These are phyloP conservation scores for Pholiota microspora DNA, from an alignment of 768 basidiomycete species.

Conservation along the genomic window DNA sequence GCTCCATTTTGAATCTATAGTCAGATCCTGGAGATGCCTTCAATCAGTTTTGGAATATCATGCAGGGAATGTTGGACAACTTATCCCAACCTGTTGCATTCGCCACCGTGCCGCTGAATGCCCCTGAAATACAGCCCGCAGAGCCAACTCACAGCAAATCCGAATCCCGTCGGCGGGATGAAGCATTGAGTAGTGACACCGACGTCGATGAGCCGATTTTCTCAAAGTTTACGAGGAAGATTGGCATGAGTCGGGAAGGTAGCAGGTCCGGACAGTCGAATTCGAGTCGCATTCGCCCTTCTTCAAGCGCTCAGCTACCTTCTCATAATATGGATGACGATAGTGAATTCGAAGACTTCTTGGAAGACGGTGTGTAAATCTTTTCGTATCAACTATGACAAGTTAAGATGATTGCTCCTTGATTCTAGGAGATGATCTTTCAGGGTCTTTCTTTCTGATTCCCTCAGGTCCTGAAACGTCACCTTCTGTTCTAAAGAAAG, in stretches of 20 bases:
- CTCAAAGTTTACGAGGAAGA: slow-evolving; percentile 51
- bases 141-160: slow-evolving; percentile 19
- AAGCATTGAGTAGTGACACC: slow-evolving; percentile 61
- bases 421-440: slow-evolving; percentile 57
- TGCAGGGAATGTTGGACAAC: slow-evolving; percentile 84
- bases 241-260: slow-evolving; percentile 41
- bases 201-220: slow-evolving; percentile 66
- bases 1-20: slow-evolving; percentile 28
- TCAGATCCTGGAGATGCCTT: slow-evolving; percentile 85
- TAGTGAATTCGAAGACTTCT: slow-evolving; percentile 56
- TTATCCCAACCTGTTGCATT: slow-evolving; percentile 86
- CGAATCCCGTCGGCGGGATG: slow-evolving; percentile 40
- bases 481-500: slow-evolving; percentile 51
- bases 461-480: slow-evolving; percentile 59
- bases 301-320: slow-evolving; percentile 13
- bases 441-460: slow-evolving; percentile 78
- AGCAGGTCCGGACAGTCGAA: slow-evolving; percentile 13
- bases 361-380: slow-evolving; percentile 60
- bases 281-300: slow-evolving; percentile 7
- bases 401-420: background rate
- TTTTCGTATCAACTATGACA: background rate
- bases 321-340: slow-evolving; percentile 38
- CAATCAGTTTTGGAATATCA: slow-evolving; percentile 86
- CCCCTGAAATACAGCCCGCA: slow-evolving; percentile 32
- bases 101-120: slow-evolving; percentile 71